Base-by-base conservation (phyloP, 192 early-diverging fungal species). In the Jimgerdemannia lactiflua region DNA sequence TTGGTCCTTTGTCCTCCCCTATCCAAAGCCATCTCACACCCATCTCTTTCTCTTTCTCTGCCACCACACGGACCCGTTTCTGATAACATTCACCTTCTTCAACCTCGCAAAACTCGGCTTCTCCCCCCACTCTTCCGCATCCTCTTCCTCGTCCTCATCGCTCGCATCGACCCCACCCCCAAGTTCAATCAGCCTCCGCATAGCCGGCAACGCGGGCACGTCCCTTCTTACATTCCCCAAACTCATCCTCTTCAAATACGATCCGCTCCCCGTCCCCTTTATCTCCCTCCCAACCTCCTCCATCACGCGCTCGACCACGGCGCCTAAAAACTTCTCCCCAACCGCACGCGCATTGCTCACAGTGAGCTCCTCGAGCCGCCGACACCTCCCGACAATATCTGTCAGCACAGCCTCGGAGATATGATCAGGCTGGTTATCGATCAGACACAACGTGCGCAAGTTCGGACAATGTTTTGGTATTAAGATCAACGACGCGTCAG, bases 41-140 rank as follows among this genome's bases (percentile, higher is more conserved):
- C 49, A 10, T 14, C 14, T 59, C 14, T 14, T 59, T 4, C 64
- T 71, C 17, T 75, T 75, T 42, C 79, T 69, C 65, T 80, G 72
- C 79, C 79, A 80, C 79, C 79, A 80, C 43, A 80, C 74, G 11
- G 79, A 77, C 41, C 54, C 76, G 71, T 75, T 75, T 20, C 74
- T 75, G 39, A 80, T 65, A n/a, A 80, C 75, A 42, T 74, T 80
- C 18, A 72, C 40, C 64, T 80, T 80, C 40, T 64, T 64, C 29
- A 43, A 64, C 9, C 67, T 73, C 42, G 72, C 42, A 70, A 42
- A 44, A 44, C 40, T 18, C 19, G 42, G 11, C 4, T 75, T 67
- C 4, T 77, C 69, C 0, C 76, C 75, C 4, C 71, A 39, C 39
- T 80, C 72, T 42, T 72, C 49, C 14, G 18, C 39, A 14, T 71